Evolutionary conservation across 2,329 filamentous ascomycete genomes (phyloP).

Genomic region (Hypoxylon sp.): DNA sequence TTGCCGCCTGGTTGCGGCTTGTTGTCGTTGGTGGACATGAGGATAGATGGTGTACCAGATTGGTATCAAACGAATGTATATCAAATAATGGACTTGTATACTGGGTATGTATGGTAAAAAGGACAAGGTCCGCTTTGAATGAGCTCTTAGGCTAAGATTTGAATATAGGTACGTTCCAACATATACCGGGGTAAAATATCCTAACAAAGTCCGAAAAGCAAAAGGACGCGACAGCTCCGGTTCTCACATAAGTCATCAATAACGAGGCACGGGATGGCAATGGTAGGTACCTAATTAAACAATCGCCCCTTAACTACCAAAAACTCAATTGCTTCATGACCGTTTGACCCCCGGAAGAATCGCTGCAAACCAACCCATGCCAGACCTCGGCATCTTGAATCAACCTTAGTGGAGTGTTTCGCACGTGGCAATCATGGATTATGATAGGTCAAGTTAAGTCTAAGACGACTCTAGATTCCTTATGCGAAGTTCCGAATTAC

Average conservation of each 20-base stretch:
- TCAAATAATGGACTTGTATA: background rate
- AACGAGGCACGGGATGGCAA: background rate
- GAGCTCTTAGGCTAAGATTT: background rate
- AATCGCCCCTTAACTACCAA: background rate
- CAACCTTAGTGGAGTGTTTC: background rate
- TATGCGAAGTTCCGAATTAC: background rate
- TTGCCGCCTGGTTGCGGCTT: conserved; percentile 15
- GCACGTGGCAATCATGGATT: background rate
- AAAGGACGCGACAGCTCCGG: background rate
- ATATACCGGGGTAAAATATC: too few species aligned
- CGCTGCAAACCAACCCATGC: background rate
- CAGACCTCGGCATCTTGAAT: background rate
- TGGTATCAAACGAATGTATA: background rate
- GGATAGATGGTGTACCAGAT: background rate
- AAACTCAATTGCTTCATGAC: background rate
- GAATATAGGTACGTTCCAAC: background rate
- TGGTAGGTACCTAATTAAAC: background rate
- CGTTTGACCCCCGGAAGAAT: background rate
- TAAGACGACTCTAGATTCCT: background rate
- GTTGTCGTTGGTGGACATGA: conserved; percentile 31
- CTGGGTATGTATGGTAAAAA: background rate
- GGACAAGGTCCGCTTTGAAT: background rate
- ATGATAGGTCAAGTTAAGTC: background rate
- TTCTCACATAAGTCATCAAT: background rate
- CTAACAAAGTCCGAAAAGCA: background rate